Evolutionary conservation across 495 filamentous ascomycete genomes (phyloP).

Genomic region (Penicillium fimorum): DNA sequence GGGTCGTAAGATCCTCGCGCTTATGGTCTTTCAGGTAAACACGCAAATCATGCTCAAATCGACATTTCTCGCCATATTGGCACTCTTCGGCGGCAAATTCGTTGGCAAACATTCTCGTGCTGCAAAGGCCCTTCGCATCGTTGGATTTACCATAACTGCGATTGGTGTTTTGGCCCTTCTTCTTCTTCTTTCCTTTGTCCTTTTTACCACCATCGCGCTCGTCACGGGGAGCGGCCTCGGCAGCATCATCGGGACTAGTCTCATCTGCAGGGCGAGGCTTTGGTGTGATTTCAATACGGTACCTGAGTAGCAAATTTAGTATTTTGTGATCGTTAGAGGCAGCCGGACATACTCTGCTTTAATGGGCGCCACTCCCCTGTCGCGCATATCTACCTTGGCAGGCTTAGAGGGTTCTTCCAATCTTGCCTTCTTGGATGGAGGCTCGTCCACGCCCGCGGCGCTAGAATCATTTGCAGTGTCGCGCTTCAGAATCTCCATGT

Average conservation of each 20-base stretch:
- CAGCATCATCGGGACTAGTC: conserved; percentile 59
- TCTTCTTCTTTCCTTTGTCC: conserved; percentile 58
- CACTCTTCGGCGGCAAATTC: conserved; percentile 77
- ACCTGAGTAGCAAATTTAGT: conserved; percentile 38
- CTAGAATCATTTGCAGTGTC: conserved; percentile 13
- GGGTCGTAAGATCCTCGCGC: conserved; percentile 70
- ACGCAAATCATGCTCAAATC: conserved; percentile 75
- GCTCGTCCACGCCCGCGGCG: conserved; percentile 37
- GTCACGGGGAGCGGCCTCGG: conserved; percentile 57
- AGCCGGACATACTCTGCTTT: conserved; percentile 69
- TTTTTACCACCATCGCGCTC: conserved; percentile 31
- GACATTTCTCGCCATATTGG: conserved; percentile 73
- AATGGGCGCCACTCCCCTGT: conserved; percentile 74
- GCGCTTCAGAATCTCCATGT: conserved; percentile 17
- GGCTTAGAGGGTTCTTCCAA: conserved; percentile 39
- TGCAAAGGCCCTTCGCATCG: conserved; percentile 77
- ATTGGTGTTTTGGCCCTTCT: conserved; percentile 83
- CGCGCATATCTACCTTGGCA: conserved; percentile 39
- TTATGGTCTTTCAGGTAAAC: conserved; percentile 82
- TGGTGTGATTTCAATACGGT: conserved; percentile 45
- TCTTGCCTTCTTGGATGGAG: conserved; percentile 59
- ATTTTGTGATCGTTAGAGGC: not conserved
- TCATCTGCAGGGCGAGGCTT: conserved; percentile 24
- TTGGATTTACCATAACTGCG: conserved; percentile 79
- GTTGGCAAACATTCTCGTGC: conserved; percentile 57